Evolutionary conservation across 176 grass and related monocot genomes (phyloP).

Genomic region (Tuctoria greenei): DNA sequence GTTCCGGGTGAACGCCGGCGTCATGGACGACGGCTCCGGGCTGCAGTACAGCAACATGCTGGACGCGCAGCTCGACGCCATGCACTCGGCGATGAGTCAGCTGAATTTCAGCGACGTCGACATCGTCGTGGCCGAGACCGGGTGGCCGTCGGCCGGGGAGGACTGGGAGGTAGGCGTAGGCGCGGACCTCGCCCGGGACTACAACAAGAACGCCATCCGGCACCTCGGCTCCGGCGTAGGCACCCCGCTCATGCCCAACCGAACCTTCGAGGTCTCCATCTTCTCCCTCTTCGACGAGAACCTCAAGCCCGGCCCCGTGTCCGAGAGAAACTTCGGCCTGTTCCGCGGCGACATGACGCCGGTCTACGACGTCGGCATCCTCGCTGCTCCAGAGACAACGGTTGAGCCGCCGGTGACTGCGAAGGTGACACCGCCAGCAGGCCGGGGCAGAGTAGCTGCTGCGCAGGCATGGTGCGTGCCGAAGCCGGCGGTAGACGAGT

Average conservation of each 20-base stretch:
- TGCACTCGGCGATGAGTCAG: constrained; percentile 59
- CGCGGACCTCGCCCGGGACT: constrained; percentile 50
- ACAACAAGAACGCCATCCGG: constrained; percentile 75
- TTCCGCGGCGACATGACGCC: constrained; percentile 67
- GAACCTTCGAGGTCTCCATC: constrained; percentile 73
- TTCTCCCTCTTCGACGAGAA: constrained; percentile 82
- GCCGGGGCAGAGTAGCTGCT: not conserved
- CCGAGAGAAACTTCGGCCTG: constrained; percentile 72
- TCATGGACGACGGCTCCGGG: constrained; percentile 48
- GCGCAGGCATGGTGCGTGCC: constrained; percentile 69
- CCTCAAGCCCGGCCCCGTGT: constrained; percentile 67
- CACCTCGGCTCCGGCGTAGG: constrained; percentile 69
- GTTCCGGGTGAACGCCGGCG: constrained; percentile 56
- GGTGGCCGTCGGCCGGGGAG: constrained; percentile 77
- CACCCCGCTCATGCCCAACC: constrained; percentile 82
- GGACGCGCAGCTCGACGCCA: constrained; percentile 84
- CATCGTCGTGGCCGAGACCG: constrained; percentile 65
- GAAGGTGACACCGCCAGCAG: constrained; percentile 5
- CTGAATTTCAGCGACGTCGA: constrained; percentile 59
- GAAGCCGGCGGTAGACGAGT: constrained; percentile 49
- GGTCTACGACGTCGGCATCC: constrained; percentile 35
- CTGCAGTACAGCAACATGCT: constrained; percentile 74
- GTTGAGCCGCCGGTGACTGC: constrained; percentile 36
- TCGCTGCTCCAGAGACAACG: constrained; percentile 36
- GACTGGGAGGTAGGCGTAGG: constrained; percentile 52